A percentile compares a stretch with the other conserved stretches of the same genome.
Conservation (phyloP, 352 stramenopile species). For the Globisporangium spinosum region DNA sequence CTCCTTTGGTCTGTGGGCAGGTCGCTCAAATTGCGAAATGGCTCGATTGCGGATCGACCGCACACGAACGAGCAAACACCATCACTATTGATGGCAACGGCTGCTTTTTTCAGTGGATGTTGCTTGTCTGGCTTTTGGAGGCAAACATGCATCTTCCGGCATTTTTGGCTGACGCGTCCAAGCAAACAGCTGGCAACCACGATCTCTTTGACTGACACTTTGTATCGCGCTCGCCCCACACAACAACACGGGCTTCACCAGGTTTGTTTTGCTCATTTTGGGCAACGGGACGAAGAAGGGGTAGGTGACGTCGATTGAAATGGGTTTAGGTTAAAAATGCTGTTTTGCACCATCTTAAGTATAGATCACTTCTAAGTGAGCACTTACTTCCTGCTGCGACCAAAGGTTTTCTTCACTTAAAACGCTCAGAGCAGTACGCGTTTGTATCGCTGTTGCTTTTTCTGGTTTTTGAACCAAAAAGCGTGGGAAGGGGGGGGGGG, state of each 20-base stretch:
- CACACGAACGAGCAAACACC: background rate
- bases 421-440: background rate
- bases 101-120: background rate
- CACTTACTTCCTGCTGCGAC: background rate
- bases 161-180: background rate
- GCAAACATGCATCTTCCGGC: background rate
- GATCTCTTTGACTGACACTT: background rate
- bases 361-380: background rate
- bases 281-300: background rate
- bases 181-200: background rate
- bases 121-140: background rate
- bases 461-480: background rate
- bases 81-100: background rate
- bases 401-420: background rate
- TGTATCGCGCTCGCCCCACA: background rate
- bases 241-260: background rate
- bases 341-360: background rate
- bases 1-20: background rate
- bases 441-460: background rate
- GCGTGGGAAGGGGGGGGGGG: background rate
- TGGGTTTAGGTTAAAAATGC: background rate
- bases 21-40: background rate
- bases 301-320: background rate
- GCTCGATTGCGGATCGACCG: background rate
- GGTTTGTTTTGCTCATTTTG: background rate